Conservation (phyloP, 768 basidiomycete species). For the Boletus vermiculosoides region DNA sequence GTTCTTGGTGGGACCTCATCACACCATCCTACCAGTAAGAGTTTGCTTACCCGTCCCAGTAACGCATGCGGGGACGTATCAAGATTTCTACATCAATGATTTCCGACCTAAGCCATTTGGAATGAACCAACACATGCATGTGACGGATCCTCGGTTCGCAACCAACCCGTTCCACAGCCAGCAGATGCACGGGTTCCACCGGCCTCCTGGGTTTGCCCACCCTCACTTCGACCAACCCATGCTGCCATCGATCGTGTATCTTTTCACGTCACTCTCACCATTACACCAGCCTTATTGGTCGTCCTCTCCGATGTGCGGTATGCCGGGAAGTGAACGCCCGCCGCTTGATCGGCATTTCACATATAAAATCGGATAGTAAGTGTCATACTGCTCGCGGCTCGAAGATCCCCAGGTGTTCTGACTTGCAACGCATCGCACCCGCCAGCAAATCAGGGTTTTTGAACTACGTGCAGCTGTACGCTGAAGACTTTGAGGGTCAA, state of each 20-base stretch:
- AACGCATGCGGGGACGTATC: slow-evolving; percentile 40
- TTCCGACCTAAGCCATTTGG: slow-evolving; percentile 26
- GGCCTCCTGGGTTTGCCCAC: slow-evolving; percentile 15
- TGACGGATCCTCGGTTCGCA: slow-evolving; percentile 2
- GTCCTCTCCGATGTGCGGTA: slow-evolving; percentile 31
- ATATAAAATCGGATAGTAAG: slow-evolving; percentile 33
- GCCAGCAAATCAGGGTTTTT: slow-evolving; percentile 37
- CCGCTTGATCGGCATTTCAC: slow-evolving; percentile 29
- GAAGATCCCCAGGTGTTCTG: not conserved
- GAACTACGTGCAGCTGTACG: slow-evolving; percentile 39
- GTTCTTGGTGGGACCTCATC: slow-evolving; percentile 37
- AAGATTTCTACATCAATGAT: slow-evolving; percentile 41
- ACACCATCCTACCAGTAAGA: too few relatives aligned
- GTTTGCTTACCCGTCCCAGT: slow-evolving; percentile 28
- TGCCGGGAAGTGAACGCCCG: slow-evolving; percentile 16
- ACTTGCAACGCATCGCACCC: not conserved
- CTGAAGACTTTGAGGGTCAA: slow-evolving; percentile 34
- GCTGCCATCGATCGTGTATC: slow-evolving; percentile 41
- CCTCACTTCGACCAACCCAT: slow-evolving; percentile 22
- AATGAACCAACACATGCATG: slow-evolving; percentile 7
- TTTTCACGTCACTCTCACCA: slow-evolving; percentile 39
- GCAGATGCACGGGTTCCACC: slow-evolving; percentile 16
- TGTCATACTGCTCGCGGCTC: not conserved
- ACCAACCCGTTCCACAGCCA: slow-evolving; percentile 11
- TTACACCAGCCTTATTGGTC: slow-evolving; percentile 41